Evolutionary conservation across 192 early-diverging fungal species (phyloP), one percentile per base, ranked within the genome.

Genomic region (Backusella mclennaniae): DNA sequence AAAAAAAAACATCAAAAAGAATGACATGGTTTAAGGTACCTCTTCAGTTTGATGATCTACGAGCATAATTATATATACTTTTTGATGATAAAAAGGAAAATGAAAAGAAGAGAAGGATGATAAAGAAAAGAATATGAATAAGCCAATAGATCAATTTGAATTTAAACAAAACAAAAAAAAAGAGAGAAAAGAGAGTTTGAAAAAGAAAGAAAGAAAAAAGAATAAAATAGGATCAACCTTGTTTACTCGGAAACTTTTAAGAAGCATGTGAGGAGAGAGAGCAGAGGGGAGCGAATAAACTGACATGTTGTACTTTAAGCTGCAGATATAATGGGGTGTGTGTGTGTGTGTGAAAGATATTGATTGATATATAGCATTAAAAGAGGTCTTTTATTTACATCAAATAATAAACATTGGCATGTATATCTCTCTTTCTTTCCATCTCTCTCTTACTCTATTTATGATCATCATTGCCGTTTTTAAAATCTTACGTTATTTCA

Each of bases 211-310:
- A 35, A 69, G 35, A 41, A 35, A 36, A 68, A 68, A 23, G 67
- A 38, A 31, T 67, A 35, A 67, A 67, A 69, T 36, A 69, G 21
- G 35, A 59, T 59, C 53, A 59, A 59, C 53, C 46, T 59, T 59
- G 53, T 59, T 59, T 59, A 59, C 67, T 69, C 67, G 67, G 67
- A 69, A 69, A 69, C 67, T 69, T 69, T 69, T 69, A 69, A 59
- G 36, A 38, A 69, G 67, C 67, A 38, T 69, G 35, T 69, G 67
- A 69, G 67, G 33, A n/a, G 67, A 23, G 35, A 35, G 66, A 69
- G 67, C 4, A 69, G 35, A 21, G 36, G 36, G 36, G 67, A 23
- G 11, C 36, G 67, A 38, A 38, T 38, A 69, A 36, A 38, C 35
- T 36, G n/a, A n/a, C 36, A 38, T 39, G 67, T 69, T 69, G n/a